phyloP scores from a whole-genome alignment of 2,329 filamentous ascomycete genomes.

The Aspergillus unguis region DNA sequence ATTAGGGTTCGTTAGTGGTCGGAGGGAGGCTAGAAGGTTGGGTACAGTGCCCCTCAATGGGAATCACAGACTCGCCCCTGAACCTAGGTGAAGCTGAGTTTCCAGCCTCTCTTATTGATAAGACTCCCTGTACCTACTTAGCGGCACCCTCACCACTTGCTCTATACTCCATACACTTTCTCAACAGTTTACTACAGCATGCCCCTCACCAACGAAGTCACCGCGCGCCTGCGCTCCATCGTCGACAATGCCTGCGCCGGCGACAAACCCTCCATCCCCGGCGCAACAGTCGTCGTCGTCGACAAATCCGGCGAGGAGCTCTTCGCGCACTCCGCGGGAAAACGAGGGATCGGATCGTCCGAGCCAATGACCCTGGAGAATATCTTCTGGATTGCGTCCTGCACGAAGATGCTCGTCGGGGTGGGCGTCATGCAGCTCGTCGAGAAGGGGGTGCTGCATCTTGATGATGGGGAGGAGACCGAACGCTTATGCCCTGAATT shows the following conservation, averaged over 20 bases:
- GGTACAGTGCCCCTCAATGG: too few relatives aligned
- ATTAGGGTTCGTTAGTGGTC: not conserved
- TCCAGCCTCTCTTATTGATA: too few relatives aligned
- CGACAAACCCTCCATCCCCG: slow-evolving; percentile 43
- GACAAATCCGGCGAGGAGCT: slow-evolving; percentile 48
- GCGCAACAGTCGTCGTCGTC: slow-evolving; percentile 47
- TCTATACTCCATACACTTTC: not conserved
- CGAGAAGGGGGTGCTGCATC: slow-evolving; percentile 40
- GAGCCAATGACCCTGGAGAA: slow-evolving; percentile 59
- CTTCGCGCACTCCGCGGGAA: slow-evolving; percentile 50
- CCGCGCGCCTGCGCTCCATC: not conserved
- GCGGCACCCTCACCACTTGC: too few relatives aligned
- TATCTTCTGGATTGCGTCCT: slow-evolving; percentile 58
- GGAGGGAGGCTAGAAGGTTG: too few relatives aligned
- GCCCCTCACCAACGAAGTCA: not conserved
- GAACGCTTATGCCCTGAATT: slow-evolving; percentile 48
- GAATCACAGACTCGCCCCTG: too few relatives aligned
- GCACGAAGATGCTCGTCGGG: slow-evolving; percentile 46
- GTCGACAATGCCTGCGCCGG: slow-evolving; percentile 22
- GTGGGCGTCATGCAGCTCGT: slow-evolving; percentile 50
- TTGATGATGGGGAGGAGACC: slow-evolving; percentile 42
- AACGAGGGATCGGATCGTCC: slow-evolving; percentile 34
- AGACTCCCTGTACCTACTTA: not conserved
- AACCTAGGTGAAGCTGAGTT: too few relatives aligned
- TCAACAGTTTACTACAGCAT: not conserved